Evolutionary conservation across 2,329 filamentous ascomycete genomes (phyloP).

Genomic region (Tricladium varicosporioides): DNA sequence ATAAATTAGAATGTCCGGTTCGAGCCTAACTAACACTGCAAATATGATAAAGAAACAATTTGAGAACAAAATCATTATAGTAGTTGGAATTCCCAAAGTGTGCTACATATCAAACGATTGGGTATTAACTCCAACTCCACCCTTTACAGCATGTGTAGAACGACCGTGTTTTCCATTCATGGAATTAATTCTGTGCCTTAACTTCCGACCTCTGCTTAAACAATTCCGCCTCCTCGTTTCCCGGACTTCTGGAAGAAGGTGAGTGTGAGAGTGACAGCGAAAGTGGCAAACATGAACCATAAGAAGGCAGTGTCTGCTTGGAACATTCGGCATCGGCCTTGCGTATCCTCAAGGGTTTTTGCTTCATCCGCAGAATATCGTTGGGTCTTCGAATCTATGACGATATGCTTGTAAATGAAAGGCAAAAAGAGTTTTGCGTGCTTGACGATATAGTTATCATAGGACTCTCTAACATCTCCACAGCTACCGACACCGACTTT

Average conservation of each 20-base stretch:
- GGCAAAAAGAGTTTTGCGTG: slow-evolving; percentile 13
- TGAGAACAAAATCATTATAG: neutral
- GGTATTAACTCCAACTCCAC: neutral
- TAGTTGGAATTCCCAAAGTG: neutral
- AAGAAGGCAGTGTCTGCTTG: slow-evolving; percentile 27
- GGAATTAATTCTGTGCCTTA: no score
- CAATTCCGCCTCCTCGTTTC: slow-evolving; percentile 20
- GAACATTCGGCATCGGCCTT: slow-evolving; percentile 18
- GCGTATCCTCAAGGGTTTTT: slow-evolving; percentile 11
- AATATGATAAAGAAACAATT: no score
- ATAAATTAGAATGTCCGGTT: no score
- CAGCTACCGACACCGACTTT: slow-evolving; percentile 26
- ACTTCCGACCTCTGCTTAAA: slow-evolving; percentile 8
- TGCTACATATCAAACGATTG: neutral
- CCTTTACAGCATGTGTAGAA: neutral
- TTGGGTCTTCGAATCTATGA: no score
- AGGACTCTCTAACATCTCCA: no score
- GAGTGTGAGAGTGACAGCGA: slow-evolving; percentile 18
- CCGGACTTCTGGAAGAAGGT: slow-evolving; percentile 14
- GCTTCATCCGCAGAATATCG: no score
- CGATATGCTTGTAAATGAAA: slow-evolving; percentile 7
- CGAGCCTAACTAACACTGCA: neutral
- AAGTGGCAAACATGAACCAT: slow-evolving; percentile 25
- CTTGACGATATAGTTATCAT: slow-evolving; percentile 1
- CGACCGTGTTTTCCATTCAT: no score